Conservation (phyloP, 2,329 filamentous ascomycete genomes). For the Fusarium sp. region DNA sequence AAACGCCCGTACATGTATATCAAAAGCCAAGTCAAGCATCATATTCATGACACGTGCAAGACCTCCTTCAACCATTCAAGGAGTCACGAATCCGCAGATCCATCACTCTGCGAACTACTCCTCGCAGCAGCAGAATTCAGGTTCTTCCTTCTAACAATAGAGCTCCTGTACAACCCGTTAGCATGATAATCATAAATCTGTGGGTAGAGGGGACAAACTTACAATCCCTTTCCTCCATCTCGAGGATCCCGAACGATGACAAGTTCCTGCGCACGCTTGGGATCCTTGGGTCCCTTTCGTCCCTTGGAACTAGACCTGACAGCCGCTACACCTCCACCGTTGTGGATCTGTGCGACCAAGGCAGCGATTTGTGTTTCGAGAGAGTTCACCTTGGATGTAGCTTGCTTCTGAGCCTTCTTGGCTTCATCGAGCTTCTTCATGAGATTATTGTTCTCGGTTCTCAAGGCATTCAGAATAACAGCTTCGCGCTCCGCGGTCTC, state of each 20-base stretch:
- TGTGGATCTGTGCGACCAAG: constrained; percentile 38
- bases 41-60: constrained; percentile 14
- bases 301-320: constrained; percentile 22
- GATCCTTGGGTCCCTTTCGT: constrained; percentile 40
- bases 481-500: constrained; percentile 38
- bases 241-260: constrained; percentile 44
- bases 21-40: background rate
- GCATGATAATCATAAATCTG: background rate
- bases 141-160: constrained; percentile 36
- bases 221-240: constrained; percentile 39
- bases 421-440: constrained; percentile 41
- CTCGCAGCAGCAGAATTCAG: constrained; percentile 30
- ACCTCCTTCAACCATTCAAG: constrained; percentile 5
- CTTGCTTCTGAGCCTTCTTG: constrained; percentile 38
- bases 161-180: constrained; percentile 8
- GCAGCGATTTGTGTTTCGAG: constrained; percentile 38
- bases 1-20: background rate
- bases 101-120: constrained; percentile 37
- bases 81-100: constrained; percentile 33
- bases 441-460: constrained; percentile 43
- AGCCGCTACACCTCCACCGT: background rate
- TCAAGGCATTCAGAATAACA: constrained; percentile 34
- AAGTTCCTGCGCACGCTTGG: constrained; percentile 42
- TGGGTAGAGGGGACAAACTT: constrained; percentile 5
- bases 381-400: constrained; percentile 30